A percentile compares a stretch with the other conserved stretches of the same genome.
Conservation (phyloP, 2,329 filamentous ascomycete genomes). For the Monosporascus sp. region DNA sequence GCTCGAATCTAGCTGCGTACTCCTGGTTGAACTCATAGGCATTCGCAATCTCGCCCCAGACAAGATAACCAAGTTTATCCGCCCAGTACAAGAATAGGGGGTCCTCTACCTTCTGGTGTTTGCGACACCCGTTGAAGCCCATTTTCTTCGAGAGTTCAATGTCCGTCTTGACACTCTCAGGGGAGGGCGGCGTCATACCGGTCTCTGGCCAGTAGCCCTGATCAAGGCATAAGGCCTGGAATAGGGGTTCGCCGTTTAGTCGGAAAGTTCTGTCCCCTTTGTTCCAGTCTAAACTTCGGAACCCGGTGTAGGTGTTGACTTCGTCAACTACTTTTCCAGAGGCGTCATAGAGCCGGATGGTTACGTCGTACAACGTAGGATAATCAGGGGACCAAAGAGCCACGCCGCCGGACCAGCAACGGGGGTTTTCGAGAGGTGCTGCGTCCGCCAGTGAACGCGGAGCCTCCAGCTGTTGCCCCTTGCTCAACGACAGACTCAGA, state of each 20-base stretch:
- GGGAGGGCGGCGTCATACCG: constrained; percentile 52
- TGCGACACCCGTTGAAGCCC: constrained; percentile 61
- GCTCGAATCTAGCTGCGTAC: constrained; percentile 56
- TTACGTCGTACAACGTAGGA: constrained; percentile 52
- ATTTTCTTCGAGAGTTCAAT: constrained; percentile 54
- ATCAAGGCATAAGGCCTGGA: constrained; percentile 56
- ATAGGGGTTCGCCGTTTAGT: constrained; percentile 54
- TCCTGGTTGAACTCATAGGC: constrained; percentile 57
- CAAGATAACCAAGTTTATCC: constrained; percentile 54
- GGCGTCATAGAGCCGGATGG: constrained; percentile 45
- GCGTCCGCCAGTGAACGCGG: constrained; percentile 28
- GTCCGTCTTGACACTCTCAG: constrained; percentile 42
- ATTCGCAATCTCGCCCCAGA: constrained; percentile 63
- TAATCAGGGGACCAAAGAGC: constrained; percentile 59
- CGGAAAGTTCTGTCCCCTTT: constrained; percentile 54
- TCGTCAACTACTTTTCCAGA: constrained; percentile 44
- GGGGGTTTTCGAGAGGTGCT: constrained; percentile 32
- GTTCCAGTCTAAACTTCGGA: constrained; percentile 56
- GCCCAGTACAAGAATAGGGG: constrained; percentile 58
- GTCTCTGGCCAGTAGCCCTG: constrained; percentile 61
- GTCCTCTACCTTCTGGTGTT: constrained; percentile 62
- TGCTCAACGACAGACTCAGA: constrained; percentile 42
- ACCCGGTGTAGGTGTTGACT: constrained; percentile 55
- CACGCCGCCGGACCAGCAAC: constrained; percentile 48
- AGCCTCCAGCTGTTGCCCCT: constrained; percentile 35